Evolutionary conservation across 2,329 filamentous ascomycete species (phyloP).

Genomic region (Bipolaris cookei): DNA sequence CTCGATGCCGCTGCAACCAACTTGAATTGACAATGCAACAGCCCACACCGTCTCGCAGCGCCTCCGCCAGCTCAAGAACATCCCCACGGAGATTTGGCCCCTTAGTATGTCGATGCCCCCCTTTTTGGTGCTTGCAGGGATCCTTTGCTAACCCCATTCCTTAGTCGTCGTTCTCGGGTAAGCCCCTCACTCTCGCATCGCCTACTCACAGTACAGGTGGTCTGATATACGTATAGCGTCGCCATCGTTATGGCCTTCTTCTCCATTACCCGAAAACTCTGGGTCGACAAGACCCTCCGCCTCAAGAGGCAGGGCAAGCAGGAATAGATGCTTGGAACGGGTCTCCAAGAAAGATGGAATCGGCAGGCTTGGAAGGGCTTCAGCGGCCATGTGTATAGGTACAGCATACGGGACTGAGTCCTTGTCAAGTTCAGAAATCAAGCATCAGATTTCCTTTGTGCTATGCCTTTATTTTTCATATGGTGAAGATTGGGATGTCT

Average conservation of each 20-base stretch:
- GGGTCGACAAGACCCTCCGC: conserved; percentile 90
- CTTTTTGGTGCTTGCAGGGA: not conserved
- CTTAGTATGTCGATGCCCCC: conserved; percentile 70
- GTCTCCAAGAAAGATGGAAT: conserved; percentile 7
- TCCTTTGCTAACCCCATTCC: conserved; percentile 25
- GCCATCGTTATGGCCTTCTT: conserved; percentile 81
- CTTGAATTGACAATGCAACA: conserved; percentile 52
- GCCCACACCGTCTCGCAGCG: conserved; percentile 97
- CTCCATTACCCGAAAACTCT: conserved; percentile 81
- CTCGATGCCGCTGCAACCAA: conserved; percentile 2
- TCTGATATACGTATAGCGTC: conserved; percentile 54
- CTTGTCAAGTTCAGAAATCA: conserved; percentile 27
- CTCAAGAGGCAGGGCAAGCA: conserved; percentile 69
- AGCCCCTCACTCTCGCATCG: conserved; percentile 44
- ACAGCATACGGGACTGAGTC: conserved; percentile 21
- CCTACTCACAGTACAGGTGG: conserved; percentile 12
- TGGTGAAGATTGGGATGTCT: not conserved
- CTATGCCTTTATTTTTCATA: conserved; percentile 2
- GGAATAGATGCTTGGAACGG: conserved; percentile 30
- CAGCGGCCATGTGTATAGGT: conserved; percentile 35
- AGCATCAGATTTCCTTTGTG: conserved; percentile 36
- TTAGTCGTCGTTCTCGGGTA: conserved; percentile 86
- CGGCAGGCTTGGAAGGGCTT: conserved; percentile 19
- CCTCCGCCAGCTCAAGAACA: conserved; percentile 84
- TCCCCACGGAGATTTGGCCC: conserved; percentile 92